Conservation (phyloP, 2,329 filamentous ascomycete genomes). For the Ascochyta pisi region DNA sequence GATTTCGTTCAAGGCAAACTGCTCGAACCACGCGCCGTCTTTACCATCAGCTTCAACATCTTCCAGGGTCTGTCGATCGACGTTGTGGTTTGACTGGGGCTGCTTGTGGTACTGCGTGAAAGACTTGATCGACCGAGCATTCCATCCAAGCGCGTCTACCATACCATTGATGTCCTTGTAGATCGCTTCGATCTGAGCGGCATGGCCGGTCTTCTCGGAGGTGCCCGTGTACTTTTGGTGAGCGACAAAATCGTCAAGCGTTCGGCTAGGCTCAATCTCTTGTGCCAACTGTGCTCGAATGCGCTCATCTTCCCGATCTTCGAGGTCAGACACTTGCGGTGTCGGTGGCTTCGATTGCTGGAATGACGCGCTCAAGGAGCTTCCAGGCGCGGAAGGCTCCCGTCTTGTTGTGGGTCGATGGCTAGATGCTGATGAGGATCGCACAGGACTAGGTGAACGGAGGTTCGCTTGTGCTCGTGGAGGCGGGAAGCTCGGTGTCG, state of each 20-base stretch:
- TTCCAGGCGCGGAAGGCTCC: conserved; percentile 41
- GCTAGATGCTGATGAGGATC: conserved; percentile 61
- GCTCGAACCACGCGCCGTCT: conserved; percentile 59
- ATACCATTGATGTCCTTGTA: conserved; percentile 90
- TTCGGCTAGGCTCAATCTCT: conserved; percentile 66
- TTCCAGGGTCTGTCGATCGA: conserved; percentile 70
- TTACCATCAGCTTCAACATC: conserved; percentile 46
- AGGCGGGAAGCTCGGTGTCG: conserved; percentile 60
- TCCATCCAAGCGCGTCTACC: conserved; percentile 91
- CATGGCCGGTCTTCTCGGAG: conserved; percentile 50
- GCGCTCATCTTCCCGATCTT: conserved; percentile 70
- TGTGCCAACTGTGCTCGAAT: conserved; percentile 68
- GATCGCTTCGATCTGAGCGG: conserved; percentile 58
- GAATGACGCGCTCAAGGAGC: conserved; percentile 41
- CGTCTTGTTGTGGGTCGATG: conserved; percentile 29
- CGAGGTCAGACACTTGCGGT: conserved; percentile 45
- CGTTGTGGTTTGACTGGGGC: conserved; percentile 56
- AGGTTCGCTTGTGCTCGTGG: conserved; percentile 60
- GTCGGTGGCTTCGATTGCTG: conserved; percentile 45
- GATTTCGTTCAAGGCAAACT: conserved; percentile 80
- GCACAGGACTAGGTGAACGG: conserved; percentile 75
- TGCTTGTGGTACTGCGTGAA: conserved; percentile 69
- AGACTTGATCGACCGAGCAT: conserved; percentile 70
- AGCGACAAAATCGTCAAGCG: conserved; percentile 72
- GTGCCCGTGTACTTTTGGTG: conserved; percentile 55